A percentile compares a stretch with the other conserved stretches of the same genome.
Evolutionary conservation across 2,329 filamentous ascomycete species (phyloP).

Genomic region (Fusarium illudens): DNA sequence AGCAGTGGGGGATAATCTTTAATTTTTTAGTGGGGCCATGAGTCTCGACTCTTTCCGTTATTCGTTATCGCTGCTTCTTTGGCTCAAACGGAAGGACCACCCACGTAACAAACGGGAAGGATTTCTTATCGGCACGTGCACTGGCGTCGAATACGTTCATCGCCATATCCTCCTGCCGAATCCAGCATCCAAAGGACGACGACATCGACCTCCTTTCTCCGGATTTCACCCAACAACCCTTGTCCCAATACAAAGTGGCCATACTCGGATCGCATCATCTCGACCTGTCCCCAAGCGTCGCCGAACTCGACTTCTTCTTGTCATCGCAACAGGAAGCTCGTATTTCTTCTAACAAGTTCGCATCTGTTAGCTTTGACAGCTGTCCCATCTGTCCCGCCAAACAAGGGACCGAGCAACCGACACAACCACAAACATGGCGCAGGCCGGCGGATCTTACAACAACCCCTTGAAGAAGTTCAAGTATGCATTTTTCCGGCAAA

Average conservation of each 20-base stretch:
- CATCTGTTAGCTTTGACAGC: conserved; percentile 36
- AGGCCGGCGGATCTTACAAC: conserved; percentile 87
- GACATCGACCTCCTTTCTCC: conserved; percentile 42
- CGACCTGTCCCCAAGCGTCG: neutral
- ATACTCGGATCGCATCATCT: conserved; percentile 25
- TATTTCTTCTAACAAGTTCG: conserved; percentile 10
- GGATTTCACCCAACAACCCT: conserved; percentile 27
- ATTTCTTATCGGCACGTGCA: conserved; percentile 42
- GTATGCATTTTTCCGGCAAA: conserved; percentile 57
- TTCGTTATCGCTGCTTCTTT: neutral
- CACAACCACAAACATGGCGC: conserved; percentile 72
- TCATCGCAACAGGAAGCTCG: conserved; percentile 7
- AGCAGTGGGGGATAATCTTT: conserved; percentile 41
- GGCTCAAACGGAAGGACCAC: neutral
- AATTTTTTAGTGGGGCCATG: conserved; percentile 43
- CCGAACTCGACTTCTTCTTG: conserved; percentile 3
- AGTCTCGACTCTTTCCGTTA: conserved; percentile 17
- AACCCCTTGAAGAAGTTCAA: conserved; percentile 99
- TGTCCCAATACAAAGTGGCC: conserved; percentile 30
- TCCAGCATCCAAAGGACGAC: conserved; percentile 34
- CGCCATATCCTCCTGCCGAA: conserved; percentile 42
- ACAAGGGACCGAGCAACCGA: conserved; percentile 23
- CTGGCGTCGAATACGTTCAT: conserved; percentile 29
- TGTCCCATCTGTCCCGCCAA: conserved; percentile 34
- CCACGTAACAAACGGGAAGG: conserved; percentile 16